These are phyloP conservation scores for Abrus pulchellus DNA, from an alignment of 306 rosid species.

Conservation along the genomic window DNA sequence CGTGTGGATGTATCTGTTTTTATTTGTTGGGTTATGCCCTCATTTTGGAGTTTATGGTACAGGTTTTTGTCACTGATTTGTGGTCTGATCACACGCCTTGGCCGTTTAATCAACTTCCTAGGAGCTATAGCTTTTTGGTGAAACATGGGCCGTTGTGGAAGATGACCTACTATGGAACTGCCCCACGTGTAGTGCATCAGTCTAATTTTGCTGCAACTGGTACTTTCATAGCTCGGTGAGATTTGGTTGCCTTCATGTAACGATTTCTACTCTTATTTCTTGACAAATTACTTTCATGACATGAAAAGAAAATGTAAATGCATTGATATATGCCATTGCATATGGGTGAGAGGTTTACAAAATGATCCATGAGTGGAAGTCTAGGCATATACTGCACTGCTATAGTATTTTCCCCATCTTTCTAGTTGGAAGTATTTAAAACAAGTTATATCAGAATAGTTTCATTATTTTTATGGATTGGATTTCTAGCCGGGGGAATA, in stretches of 20 bases:
- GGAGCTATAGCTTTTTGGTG: conserved; percentile 97
- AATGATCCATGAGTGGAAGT: background rate
- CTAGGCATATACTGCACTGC: conserved; percentile 20
- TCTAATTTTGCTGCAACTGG: conserved; percentile 93
- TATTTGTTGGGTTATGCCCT: conserved; percentile 22
- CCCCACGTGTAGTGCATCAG: conserved; percentile 91
- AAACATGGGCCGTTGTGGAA: conserved; percentile 92
- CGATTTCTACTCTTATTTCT: background rate
- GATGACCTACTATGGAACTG: conserved; percentile 88
- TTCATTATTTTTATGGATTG: conserved; percentile 19
- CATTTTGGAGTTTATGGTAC: conserved; percentile 35
- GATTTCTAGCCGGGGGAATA: background rate
- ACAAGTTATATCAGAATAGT: conserved; percentile 1
- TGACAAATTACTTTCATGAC: conserved; percentile 11
- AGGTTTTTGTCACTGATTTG: conserved; percentile 96
- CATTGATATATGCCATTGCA: background rate
- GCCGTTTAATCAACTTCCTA: conserved; percentile 97
- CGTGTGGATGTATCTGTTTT: background rate
- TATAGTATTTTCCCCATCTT: conserved; percentile 20
- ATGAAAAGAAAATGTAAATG: background rate
- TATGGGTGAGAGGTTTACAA: background rate
- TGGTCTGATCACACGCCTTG: conserved; percentile 99
- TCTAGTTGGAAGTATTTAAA: conserved; percentile 19
- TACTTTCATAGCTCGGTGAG: conserved; percentile 92
- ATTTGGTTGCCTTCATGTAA: conserved; percentile 16